Percentiles rank a stretch among this genome's conserved stretches.
phyloP scores from a whole-genome alignment of 108 stramenopile genomes.

The Schizochytrium sp. region DNA sequence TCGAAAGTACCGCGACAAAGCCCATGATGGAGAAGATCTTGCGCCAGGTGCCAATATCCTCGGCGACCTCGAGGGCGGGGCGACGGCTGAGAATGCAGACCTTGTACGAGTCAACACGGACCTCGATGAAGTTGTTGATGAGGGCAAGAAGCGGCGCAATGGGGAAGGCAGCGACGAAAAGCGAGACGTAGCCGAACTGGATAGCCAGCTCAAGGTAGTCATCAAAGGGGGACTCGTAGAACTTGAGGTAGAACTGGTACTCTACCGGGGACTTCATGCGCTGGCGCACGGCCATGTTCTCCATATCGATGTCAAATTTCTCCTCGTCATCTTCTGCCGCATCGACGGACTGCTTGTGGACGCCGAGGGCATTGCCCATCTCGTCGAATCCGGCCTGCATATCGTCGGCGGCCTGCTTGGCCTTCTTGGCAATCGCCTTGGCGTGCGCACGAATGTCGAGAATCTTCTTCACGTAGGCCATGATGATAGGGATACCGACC shows the following conservation, averaged over 20 bases:
- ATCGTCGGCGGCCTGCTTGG: constrained; percentile 2
- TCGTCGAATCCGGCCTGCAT: not conserved
- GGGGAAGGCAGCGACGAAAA: constrained; percentile 88
- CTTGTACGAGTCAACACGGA: constrained; percentile 91
- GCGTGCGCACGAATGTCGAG: constrained; percentile 5
- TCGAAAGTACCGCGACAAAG: constrained; percentile 83
- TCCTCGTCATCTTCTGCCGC: not conserved
- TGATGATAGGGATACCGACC: constrained; percentile 34
- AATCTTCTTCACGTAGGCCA: not conserved
- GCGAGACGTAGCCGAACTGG: constrained; percentile 85
- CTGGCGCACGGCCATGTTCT: not conserved
- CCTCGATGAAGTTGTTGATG: constrained; percentile 80
- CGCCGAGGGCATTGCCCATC: not conserved
- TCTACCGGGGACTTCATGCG: constrained; percentile 25
- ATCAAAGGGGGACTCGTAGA: constrained; percentile 40
- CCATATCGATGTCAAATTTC: not conserved
- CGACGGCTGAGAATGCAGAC: constrained; percentile 76
- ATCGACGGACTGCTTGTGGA: not conserved
- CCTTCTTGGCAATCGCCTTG: constrained; percentile 1
- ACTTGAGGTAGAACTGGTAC: constrained; percentile 37
- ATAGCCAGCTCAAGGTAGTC: constrained; percentile 32
- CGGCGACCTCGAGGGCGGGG: constrained; percentile 72
- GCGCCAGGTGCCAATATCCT: constrained; percentile 86
- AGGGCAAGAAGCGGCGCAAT: constrained; percentile 81
- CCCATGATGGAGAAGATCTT: constrained; percentile 88